A percentile compares a stretch with the other conserved stretches of the same genome.
These are phyloP conservation scores for Piper longum DNA, from an alignment of 164 flowering plant genomes.

Conservation along the genomic window DNA sequence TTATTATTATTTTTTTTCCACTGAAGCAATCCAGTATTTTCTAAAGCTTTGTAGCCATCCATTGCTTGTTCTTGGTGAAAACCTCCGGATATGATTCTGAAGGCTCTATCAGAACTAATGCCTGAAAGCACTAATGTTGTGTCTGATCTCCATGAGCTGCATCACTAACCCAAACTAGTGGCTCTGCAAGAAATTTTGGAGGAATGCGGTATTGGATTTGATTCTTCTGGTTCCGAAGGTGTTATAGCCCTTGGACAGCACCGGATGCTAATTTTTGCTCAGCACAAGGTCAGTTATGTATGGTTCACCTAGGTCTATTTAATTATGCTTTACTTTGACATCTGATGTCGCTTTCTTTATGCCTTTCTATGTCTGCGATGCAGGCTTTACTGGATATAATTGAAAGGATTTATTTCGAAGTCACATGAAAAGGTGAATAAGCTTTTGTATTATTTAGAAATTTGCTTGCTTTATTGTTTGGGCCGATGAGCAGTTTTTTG, in stretches of 20 bases:
- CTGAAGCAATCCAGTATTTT: conserved; percentile 85
- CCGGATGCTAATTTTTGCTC: conserved; percentile 91
- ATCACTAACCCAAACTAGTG: conserved; percentile 89
- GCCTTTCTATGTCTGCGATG: conserved; percentile 6
- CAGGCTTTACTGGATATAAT: conserved; percentile 91
- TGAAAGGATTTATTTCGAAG: conserved; percentile 82
- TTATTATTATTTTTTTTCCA: conserved; percentile 2
- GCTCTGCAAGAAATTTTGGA: conserved; percentile 94
- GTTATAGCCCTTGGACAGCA: conserved; percentile 67
- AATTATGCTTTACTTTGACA: neutral
- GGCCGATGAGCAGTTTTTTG: neutral
- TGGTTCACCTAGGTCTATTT: neutral
- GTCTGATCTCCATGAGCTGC: conserved; percentile 66
- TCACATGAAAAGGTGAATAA: conserved; percentile 72
- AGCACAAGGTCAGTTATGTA: conserved; percentile 54
- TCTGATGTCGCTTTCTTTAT: neutral
- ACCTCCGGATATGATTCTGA: conserved; percentile 35
- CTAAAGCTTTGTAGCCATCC: conserved; percentile 99
- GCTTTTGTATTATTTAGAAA: neutral
- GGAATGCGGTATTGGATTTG: conserved; percentile 97
- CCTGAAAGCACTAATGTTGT: conserved; percentile 38
- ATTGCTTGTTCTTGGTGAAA: conserved; percentile 75
- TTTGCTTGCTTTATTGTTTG: neutral
- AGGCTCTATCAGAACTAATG: conserved; percentile 39
- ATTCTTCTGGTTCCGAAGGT: conserved; percentile 55